Base-by-base conservation (phyloP, 2,329 filamentous ascomycete species). In the Cercospora berteroae region DNA sequence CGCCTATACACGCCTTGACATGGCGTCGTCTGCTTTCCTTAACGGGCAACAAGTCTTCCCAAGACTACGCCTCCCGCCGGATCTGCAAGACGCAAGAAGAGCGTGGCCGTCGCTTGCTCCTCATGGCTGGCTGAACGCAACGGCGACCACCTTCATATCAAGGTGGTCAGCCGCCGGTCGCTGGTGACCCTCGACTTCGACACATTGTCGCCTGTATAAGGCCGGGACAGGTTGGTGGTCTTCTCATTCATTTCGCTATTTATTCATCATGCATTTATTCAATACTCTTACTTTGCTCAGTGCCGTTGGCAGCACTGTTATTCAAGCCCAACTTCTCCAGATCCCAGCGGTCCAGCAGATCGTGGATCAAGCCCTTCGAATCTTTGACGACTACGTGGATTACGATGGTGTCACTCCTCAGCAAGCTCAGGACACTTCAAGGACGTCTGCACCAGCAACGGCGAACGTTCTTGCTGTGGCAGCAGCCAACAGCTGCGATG, bases 291-390 rank as follows among this genome's bases (percentile, higher is more conserved):
- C 68, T 23, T 66, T 71, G 12, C 52, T 68, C 42, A 62, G 58
- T 64, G 70, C 70, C 59, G 56, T 70, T 57, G 66, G 64, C 55
- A 69, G 64, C 63, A 70, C 62, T 64, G 62, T 55, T 25, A 23
- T 60, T 29, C 63, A 67, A n/a, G 66, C 64, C 27, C 68, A 70
- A 55, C 55, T 68, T 42, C 67, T 66, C 39, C 55, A 58, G 23
- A 64, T 64, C 36, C 61, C 50, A n/a, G 29, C 50, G 33, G 18
- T 39, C n/a, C 55, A 55, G 60, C 36, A 56, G 60, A 39, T 56
- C 16, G 31, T 63, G 39, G 39, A 64, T 6, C 61, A 64, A 29
- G 36, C 61, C n/a, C 50, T 64, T 25, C 50, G 36, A 12, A 64
- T 36, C 16, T 64, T 39, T 36, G 33, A 68, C 33, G 50, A 65